These are phyloP conservation scores for Fusarium anguioides DNA, from an alignment of 2,329 filamentous ascomycete genomes.

Conservation along the genomic window DNA sequence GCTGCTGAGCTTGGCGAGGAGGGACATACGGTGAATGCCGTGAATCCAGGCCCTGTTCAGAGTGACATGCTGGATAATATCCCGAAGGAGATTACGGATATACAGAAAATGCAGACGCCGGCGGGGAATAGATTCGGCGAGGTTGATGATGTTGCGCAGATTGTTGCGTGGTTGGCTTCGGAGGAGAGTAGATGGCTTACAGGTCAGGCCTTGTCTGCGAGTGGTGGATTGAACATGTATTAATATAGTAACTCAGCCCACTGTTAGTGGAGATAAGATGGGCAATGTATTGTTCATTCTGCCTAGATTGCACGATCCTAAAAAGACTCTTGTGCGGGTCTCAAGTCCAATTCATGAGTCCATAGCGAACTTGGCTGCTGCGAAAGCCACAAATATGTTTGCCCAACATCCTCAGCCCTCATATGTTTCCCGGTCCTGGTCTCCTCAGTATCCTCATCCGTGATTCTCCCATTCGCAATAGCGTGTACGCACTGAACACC, in stretches of 20 bases:
- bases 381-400: conserved; percentile 62
- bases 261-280: too few relatives aligned
- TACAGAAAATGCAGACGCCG: conserved; percentile 54
- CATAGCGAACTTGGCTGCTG: conserved; percentile 31
- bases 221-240: conserved; percentile 52
- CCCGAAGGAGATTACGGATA: conserved; percentile 18
- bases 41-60: conserved; percentile 68
- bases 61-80: conserved; percentile 66
- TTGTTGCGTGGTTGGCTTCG: conserved; percentile 66
- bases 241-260: too few relatives aligned
- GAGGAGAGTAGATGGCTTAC: conserved; percentile 61
- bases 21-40: conserved; percentile 70
- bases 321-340: conserved; percentile 33
- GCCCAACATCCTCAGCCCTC: conserved; percentile 67
- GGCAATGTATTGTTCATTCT: background rate
- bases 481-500: conserved; percentile 70
- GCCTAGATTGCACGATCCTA: background rate
- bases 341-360: conserved; percentile 37
- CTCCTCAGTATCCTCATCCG: conserved; percentile 61
- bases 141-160: conserved; percentile 64
- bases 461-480: conserved; percentile 66
- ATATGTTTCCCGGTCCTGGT: conserved; percentile 65
- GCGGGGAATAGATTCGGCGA: conserved; percentile 63
- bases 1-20: conserved; percentile 60
- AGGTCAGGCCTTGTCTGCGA: conserved; percentile 67